Evolutionary conservation across 139 green algal species (phyloP), one percentile per base, ranked within the genome.

Genomic region (Monoraphidium neglectum): DNA sequence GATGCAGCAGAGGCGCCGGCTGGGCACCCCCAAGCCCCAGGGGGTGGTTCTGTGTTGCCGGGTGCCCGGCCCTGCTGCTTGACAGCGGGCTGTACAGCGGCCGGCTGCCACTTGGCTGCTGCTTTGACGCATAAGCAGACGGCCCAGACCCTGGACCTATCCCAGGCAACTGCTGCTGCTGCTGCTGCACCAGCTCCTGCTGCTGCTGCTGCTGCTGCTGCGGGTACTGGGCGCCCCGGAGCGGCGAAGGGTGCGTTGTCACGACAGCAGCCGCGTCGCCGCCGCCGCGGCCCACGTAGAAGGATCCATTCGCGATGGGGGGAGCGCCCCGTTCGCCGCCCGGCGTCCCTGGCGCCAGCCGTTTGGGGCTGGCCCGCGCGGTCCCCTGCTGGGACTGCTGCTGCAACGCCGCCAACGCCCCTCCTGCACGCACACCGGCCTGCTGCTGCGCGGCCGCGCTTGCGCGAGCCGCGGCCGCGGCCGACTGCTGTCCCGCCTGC

Each of bases 141-240:
- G 5, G 26, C 24, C 30, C 54, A 51, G 37, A 68, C 33, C 18
- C 56, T 33, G 53, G 68, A 10, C 28, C 68, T 37, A 23, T 26
- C 56, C 13, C 54, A 40, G 36, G 3, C 32, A 60, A 32, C 33
- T 43, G 54, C 72, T 59, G 35, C 62, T 13, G 72, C 30, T 51
- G 43, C 43, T 51, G 43, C 43, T 51, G 43, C 43, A 21, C 8
- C 43, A 21, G 43, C 43, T 51, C 8, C 43, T 51, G 43, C 43
- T 51, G 43, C 43, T 51, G 43, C 43, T 51, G 47, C 62, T 79
- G 63, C 63, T 57, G 49, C 36, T 67, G 35, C 49, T 79, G 62
- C 36, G 54, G 47, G 12, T 30, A 33, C 8, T 65, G 57, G 6
- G 57, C n/a, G n/a, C 57, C n/a, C 28, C n/a, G 28, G 10, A 65